Conservation (phyloP, 495 filamentous ascomycete species). For the Trichodelitschia bisporula region DNA sequence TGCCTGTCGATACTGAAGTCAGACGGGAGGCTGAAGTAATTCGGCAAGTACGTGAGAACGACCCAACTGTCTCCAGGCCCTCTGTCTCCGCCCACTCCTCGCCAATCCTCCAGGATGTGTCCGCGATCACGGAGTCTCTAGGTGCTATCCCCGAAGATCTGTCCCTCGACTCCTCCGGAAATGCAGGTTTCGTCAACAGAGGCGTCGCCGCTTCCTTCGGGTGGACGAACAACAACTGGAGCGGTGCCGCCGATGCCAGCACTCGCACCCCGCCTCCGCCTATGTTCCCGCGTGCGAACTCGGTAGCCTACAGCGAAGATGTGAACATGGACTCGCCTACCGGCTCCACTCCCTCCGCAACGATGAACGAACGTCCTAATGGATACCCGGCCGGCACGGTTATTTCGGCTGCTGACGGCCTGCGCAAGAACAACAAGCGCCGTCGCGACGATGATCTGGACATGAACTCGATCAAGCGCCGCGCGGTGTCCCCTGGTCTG, state of each 20-base stretch:
- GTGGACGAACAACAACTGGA: background rate
- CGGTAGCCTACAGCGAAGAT: slow-evolving; percentile 47
- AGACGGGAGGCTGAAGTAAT: slow-evolving; percentile 86
- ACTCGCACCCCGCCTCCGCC: slow-evolving; percentile 43
- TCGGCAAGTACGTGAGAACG: slow-evolving; percentile 67
- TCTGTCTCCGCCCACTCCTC: slow-evolving; percentile 26
- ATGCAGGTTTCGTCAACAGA: slow-evolving; percentile 61
- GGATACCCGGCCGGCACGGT: slow-evolving; percentile 4
- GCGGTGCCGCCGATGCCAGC: too few species aligned
- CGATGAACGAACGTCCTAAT: slow-evolving; percentile 19
- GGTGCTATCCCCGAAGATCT: slow-evolving; percentile 42
- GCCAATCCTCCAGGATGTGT: slow-evolving; percentile 15
- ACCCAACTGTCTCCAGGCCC: slow-evolving; percentile 22
- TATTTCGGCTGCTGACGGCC: slow-evolving; percentile 41
- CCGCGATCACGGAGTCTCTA: slow-evolving; percentile 14
- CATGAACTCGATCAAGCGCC: slow-evolving; percentile 66
- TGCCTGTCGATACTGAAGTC: slow-evolving; percentile 70
- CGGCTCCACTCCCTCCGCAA: slow-evolving; percentile 10
- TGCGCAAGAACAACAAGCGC: slow-evolving; percentile 39
- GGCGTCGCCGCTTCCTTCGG: slow-evolving; percentile 7
- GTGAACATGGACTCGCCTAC: slow-evolving; percentile 48
- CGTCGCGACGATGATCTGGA: slow-evolving; percentile 83
- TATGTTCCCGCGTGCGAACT: slow-evolving; percentile 26
- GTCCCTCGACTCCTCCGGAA: slow-evolving; percentile 42
- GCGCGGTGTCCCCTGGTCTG: slow-evolving; percentile 81